Evolutionary conservation across 768 basidiomycete species (phyloP).

Genomic region (Chalciporus piperatus): DNA sequence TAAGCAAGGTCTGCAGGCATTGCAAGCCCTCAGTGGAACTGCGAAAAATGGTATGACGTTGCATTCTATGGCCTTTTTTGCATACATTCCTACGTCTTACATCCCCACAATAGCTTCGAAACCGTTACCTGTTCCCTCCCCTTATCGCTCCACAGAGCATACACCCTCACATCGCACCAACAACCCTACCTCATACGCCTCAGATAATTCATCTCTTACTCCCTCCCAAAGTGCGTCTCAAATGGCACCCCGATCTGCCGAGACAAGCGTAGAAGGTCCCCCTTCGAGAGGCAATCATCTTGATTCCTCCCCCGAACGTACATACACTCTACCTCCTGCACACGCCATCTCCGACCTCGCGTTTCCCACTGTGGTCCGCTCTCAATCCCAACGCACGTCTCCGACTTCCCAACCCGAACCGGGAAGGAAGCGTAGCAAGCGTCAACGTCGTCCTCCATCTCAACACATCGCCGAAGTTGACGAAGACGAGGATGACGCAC

Average conservation of each 20-base stretch:
- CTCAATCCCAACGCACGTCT: not conserved
- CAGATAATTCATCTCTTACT: slow-evolving; percentile 62
- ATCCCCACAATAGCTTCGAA: not conserved
- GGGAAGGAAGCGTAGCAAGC: slow-evolving; percentile 6
- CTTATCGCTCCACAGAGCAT: not conserved
- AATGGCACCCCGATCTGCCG: slow-evolving; percentile 20
- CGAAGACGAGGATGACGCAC: slow-evolving; percentile 13
- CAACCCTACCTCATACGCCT: slow-evolving; percentile 32
- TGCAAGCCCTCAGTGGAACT: slow-evolving; percentile 17
- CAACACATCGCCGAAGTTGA: slow-evolving; percentile 25
- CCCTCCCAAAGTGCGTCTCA: slow-evolving; percentile 81
- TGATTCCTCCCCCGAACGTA: not conserved
- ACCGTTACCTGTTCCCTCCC: slow-evolving; percentile 4
- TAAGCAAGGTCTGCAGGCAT: slow-evolving; percentile 47
- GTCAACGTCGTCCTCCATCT: slow-evolving; percentile 20
- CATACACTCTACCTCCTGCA: slow-evolving; percentile 18
- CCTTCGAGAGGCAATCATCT: slow-evolving; percentile 2
- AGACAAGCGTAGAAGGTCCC: slow-evolving; percentile 14
- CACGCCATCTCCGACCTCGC: slow-evolving; percentile 28
- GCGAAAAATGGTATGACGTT: not conserved
- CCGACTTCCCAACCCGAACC: not conserved
- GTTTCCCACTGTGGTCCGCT: slow-evolving; percentile 22
- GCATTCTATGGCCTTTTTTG: too few species aligned
- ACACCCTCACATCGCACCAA: not conserved
- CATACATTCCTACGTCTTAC: too few species aligned